These are phyloP conservation scores for Ustanciosporium gigantosporum DNA, from an alignment of 1,284 basidiomycete genomes.

Conservation along the genomic window DNA sequence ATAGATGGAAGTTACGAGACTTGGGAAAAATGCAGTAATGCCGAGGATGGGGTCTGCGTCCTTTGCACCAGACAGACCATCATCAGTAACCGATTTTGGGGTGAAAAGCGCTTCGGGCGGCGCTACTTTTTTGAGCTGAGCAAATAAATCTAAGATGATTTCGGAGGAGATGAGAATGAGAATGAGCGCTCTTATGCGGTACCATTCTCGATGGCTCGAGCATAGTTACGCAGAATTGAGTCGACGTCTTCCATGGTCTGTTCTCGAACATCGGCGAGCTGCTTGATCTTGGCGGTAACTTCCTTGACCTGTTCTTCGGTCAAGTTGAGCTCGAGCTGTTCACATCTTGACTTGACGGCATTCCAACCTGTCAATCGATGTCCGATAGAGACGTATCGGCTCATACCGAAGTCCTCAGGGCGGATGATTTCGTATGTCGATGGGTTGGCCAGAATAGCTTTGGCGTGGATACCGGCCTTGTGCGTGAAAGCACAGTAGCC, in stretches of 20 bases:
- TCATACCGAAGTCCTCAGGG: conserved; percentile 91
- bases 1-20: too few species aligned
- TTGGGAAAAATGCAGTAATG: too few species aligned
- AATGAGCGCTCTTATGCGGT: conserved; percentile 3
- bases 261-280: conserved; percentile 94
- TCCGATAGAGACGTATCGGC: conserved; percentile 97
- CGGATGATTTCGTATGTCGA: conserved; percentile 74
- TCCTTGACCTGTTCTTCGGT: conserved; percentile 89
- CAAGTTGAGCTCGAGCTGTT: conserved; percentile 85
- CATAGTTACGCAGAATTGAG: conserved; percentile 80
- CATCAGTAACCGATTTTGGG: too few species aligned
- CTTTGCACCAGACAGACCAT: too few species aligned
- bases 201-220: conserved; percentile 45
- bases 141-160: too few species aligned
- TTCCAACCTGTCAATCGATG: conserved; percentile 98
- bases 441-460: conserved; percentile 99
- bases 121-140: too few species aligned
- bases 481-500: conserved; percentile 99
- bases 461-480: conserved; percentile 99
- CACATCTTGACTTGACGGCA: conserved; percentile 97
- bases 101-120: too few species aligned
- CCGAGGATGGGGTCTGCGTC: too few species aligned
- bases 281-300: conserved; percentile 98
- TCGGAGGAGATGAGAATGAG: too few species aligned
- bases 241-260: conserved; percentile 99